These are phyloP conservation scores for Lentinula novae-zelandiae DNA, from an alignment of 1,284 basidiomycete genomes.

Conservation along the genomic window DNA sequence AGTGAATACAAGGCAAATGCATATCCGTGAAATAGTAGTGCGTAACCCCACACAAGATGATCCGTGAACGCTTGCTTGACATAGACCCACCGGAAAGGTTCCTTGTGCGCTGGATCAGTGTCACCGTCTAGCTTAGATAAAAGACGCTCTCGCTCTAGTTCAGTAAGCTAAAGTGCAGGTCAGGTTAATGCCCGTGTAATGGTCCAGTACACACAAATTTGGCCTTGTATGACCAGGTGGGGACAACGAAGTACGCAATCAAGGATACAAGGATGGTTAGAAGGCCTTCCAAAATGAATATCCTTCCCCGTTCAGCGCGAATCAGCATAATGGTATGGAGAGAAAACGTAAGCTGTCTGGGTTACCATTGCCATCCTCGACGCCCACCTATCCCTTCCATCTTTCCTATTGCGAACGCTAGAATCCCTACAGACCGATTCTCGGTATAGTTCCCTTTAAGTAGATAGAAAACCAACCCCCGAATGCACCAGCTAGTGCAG, in stretches of 20 bases:
- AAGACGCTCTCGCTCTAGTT: slow-evolving; percentile 44
- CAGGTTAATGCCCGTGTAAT: neutral
- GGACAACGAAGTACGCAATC: slow-evolving; percentile 51
- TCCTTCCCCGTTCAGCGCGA: slow-evolving; percentile 31
- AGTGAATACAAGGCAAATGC: slow-evolving; percentile 58
- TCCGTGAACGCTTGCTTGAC: slow-evolving; percentile 54
- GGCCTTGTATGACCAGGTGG: slow-evolving; percentile 53
- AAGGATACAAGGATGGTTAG: slow-evolving; percentile 47
- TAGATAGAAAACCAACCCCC: slow-evolving; percentile 33
- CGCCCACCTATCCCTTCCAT: slow-evolving; percentile 58
- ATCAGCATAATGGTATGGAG: neutral
- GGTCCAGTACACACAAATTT: slow-evolving; percentile 40
- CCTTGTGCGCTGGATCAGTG: slow-evolving; percentile 48
- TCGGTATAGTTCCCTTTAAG: neutral
- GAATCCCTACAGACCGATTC: slow-evolving; percentile 33
- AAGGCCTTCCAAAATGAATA: slow-evolving; percentile 60
- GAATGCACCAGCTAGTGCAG: slow-evolving; percentile 56
- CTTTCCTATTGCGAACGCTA: slow-evolving; percentile 53
- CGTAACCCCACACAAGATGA: slow-evolving; percentile 62
- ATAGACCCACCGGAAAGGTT: slow-evolving; percentile 47
- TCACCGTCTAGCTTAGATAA: slow-evolving; percentile 45
- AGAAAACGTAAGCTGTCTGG: neutral
- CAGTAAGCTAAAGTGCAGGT: slow-evolving; percentile 35
- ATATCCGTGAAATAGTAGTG: slow-evolving; percentile 63
- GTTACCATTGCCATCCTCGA: slow-evolving; percentile 51